Conservation (phyloP, 1,284 basidiomycete species). For the Trametes hirsuta region DNA sequence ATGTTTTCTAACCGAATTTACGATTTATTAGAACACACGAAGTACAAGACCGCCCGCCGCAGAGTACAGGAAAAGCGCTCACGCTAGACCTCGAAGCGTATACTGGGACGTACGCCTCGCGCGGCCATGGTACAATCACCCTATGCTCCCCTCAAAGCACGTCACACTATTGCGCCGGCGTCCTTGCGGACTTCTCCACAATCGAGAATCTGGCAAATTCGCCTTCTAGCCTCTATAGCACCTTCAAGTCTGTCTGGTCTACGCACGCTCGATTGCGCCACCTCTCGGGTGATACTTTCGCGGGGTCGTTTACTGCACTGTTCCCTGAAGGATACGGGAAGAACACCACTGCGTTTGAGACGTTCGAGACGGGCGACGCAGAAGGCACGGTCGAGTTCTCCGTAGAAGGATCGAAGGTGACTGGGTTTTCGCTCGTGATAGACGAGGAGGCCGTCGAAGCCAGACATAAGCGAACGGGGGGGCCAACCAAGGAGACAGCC, state of each 20-base stretch:
- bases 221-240: neutral
- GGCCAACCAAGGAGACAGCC: slow-evolving; percentile 24
- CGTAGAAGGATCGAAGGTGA: slow-evolving; percentile 16
- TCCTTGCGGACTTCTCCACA: slow-evolving; percentile 31
- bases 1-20: neutral
- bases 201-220: neutral
- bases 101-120: slow-evolving; percentile 39
- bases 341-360: slow-evolving; percentile 34
- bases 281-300: slow-evolving; percentile 20
- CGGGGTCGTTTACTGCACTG: slow-evolving; percentile 20
- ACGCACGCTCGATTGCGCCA: slow-evolving; percentile 32
- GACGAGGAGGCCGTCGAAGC: slow-evolving; percentile 21
- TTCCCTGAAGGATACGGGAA: slow-evolving; percentile 34
- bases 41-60: slow-evolving; percentile 29
- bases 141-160: slow-evolving; percentile 36
- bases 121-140: slow-evolving; percentile 40
- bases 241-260: slow-evolving; percentile 23
- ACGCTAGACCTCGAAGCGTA: slow-evolving; percentile 10
- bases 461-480: slow-evolving; percentile 20
- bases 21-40: slow-evolving; percentile 28
- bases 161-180: slow-evolving; percentile 31
- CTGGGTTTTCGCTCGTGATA: slow-evolving; percentile 23
- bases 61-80: slow-evolving; percentile 1
- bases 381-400: slow-evolving; percentile 27
- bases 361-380: slow-evolving; percentile 14